Conservation (phyloP, 345 rosid genomes). For the Gossypium raimondii region DNA sequence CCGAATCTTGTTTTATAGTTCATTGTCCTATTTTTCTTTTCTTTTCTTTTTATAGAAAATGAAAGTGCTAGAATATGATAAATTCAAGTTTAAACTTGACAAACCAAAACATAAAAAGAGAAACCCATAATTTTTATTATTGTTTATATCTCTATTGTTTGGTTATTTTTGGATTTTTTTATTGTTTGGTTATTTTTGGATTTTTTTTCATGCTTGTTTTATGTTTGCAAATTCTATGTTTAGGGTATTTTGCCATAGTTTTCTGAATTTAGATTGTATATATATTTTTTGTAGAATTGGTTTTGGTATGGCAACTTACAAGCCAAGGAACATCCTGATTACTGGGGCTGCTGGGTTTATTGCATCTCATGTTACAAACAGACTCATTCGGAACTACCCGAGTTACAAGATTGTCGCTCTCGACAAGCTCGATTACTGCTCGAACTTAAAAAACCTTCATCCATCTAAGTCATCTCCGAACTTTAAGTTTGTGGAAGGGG, state of each 20-base stretch:
- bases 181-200: not conserved
- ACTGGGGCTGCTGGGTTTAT: conserved; percentile 70
- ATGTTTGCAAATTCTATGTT: not conserved
- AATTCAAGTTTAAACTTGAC: not conserved
- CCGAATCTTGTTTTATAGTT: not conserved
- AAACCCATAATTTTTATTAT: no score
- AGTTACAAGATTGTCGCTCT: conserved; percentile 79
- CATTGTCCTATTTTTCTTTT: not conserved
- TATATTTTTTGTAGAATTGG: not conserved
- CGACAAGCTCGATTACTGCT: conserved; percentile 87
- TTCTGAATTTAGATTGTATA: not conserved
- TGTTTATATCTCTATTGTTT: no score
- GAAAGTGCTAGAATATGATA: not conserved
- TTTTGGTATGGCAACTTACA: conserved; percentile 27
- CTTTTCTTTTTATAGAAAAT: not conserved
- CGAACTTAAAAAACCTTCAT: conserved; percentile 66
- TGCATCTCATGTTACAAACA: conserved; percentile 58
- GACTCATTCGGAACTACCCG: conserved; percentile 66
- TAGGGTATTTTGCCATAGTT: not conserved
- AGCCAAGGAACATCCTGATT: conserved; percentile 56
- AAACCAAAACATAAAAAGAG: no score
- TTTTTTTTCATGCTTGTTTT: not conserved
- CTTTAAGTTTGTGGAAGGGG: no score
- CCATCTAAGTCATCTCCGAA: conserved; percentile 36
- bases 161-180: not conserved